Conservation (phyloP, 139 green algal genomes). For the Picochlorum sp. region DNA sequence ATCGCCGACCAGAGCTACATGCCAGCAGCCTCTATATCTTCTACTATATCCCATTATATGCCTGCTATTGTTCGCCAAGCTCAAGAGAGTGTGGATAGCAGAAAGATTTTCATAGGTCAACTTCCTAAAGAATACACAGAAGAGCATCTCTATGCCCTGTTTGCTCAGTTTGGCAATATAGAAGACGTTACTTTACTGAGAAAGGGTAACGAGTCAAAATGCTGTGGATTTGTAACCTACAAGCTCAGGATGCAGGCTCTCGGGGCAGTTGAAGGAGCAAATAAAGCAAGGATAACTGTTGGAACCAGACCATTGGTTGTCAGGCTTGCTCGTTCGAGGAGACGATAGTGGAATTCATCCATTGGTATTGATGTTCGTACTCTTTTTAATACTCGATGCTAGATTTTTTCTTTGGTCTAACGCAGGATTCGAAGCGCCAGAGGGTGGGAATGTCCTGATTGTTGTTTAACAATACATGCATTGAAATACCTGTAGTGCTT, state of each 20-base stretch:
- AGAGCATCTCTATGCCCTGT: slow-evolving; percentile 48
- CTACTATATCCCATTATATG: too few relatives aligned
- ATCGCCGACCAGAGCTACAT: too few relatives aligned
- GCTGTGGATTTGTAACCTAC: slow-evolving; percentile 75
- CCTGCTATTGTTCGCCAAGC: too few relatives aligned
- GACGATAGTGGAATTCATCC: too few relatives aligned
- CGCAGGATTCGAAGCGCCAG: too few relatives aligned
- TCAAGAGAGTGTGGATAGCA: slow-evolving; percentile 50
- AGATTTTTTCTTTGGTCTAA: too few relatives aligned
- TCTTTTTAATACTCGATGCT: too few relatives aligned
- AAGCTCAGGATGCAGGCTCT: slow-evolving; percentile 1
- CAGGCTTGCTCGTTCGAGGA: slow-evolving; percentile 64
- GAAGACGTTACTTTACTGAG: slow-evolving; percentile 52
- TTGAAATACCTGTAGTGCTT: too few relatives aligned
- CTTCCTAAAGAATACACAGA: slow-evolving; percentile 49
- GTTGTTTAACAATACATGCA: too few relatives aligned
- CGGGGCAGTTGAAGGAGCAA: neutral
- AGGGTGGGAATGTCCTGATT: too few relatives aligned
- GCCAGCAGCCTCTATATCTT: too few relatives aligned
- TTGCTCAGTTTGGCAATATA: slow-evolving; percentile 64
- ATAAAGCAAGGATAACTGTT: neutral
- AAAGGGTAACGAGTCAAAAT: slow-evolving; percentile 12
- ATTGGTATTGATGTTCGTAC: too few relatives aligned
- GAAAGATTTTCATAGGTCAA: slow-evolving; percentile 83
- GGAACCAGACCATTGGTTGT: slow-evolving; percentile 56